These are phyloP conservation scores for Paxillus ammoniavirescens DNA, from an alignment of 768 basidiomycete species.

Conservation along the genomic window DNA sequence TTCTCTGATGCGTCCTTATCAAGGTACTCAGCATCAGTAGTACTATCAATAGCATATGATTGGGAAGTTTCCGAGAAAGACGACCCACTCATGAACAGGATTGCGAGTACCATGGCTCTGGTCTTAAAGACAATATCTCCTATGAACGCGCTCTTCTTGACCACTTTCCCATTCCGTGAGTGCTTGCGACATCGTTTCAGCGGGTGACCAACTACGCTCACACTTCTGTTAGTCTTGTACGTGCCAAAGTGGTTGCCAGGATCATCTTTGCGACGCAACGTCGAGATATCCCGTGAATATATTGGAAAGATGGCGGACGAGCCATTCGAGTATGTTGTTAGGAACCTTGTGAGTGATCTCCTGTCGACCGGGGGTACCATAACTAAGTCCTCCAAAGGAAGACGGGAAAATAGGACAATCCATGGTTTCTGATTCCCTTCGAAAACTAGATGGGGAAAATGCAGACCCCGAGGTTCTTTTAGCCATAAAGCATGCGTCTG, in stretches of 20 bases:
- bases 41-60: not conserved
- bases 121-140: not conserved
- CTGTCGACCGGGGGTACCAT: not conserved
- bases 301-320: not conserved
- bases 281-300: not conserved
- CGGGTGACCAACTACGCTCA: not conserved
- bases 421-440: not conserved
- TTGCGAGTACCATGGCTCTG: not conserved
- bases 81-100: not conserved
- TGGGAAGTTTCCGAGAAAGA: not conserved
- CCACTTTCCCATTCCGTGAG: conserved; percentile 7
- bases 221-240: not conserved
- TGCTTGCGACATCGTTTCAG: not conserved
- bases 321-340: not conserved
- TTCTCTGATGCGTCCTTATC: not conserved
- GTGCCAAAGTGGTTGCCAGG: not conserved
- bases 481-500: not conserved
- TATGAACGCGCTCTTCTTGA: not conserved
- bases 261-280: not conserved
- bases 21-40: not conserved
- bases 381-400: not conserved
- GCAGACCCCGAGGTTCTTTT: not conserved
- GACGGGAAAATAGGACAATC: not conserved
- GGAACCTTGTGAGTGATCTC: not conserved
- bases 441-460: not conserved